A percentile compares a stretch with the other conserved stretches of the same genome.
Evolutionary conservation across 768 basidiomycete genomes (phyloP).

Genomic region (Trametes meyenii): DNA sequence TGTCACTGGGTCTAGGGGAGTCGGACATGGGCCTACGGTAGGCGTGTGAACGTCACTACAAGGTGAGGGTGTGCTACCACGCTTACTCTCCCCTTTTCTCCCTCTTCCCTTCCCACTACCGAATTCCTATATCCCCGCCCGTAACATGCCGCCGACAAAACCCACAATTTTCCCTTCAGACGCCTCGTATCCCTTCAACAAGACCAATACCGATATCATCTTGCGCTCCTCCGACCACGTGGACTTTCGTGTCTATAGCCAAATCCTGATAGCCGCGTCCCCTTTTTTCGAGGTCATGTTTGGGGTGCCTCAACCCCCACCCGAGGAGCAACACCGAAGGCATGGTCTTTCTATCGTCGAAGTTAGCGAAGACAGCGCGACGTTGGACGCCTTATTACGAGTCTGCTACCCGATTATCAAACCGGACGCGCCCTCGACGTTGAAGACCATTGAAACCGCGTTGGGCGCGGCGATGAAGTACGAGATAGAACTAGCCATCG

Average conservation of each 20-base stretch:
- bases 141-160: not conserved
- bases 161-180: not conserved
- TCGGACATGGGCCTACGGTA: too few species aligned
- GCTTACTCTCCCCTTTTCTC: too few species aligned
- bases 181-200: slow-evolving; percentile 45
- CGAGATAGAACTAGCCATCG: too few species aligned
- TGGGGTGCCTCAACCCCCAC: slow-evolving; percentile 46
- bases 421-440: too few species aligned
- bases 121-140: not conserved
- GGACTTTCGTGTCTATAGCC: slow-evolving; percentile 56
- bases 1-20: too few species aligned
- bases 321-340: too few species aligned
- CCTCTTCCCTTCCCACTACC: not conserved
- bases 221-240: slow-evolving; percentile 54
- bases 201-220: slow-evolving; percentile 47
- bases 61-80: too few species aligned
- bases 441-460: too few species aligned
- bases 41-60: too few species aligned
- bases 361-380: slow-evolving; percentile 29
- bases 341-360: slow-evolving; percentile 26
- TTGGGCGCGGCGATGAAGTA: too few species aligned
- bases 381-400: too few species aligned
- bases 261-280: slow-evolving; percentile 58
- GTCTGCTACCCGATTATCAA: too few species aligned
- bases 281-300: slow-evolving; percentile 62